Conservation (phyloP, 1,139 yeast genomes). For the Yamadazyma triangularis region DNA sequence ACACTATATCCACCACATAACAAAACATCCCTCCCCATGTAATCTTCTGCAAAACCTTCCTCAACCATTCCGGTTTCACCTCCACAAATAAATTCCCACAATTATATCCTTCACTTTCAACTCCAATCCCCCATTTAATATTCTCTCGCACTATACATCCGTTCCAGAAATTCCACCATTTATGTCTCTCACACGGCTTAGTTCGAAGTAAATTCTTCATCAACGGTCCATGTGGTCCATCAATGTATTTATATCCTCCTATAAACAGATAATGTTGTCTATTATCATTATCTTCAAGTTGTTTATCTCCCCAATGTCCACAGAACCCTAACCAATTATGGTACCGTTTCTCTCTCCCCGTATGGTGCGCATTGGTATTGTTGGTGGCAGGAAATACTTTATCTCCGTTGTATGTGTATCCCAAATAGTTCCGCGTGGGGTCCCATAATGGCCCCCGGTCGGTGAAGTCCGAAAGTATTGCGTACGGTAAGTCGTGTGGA, state of each 20-base stretch:
- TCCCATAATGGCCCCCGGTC: conserved; percentile 96
- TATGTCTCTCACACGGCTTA: conserved; percentile 75
- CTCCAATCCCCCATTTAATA: conserved; percentile 80
- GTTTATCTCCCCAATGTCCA: conserved; percentile 94
- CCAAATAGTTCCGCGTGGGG: conserved; percentile 75
- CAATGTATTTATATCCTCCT: conserved; percentile 84
- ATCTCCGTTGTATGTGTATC: conserved; percentile 70
- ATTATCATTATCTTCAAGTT: conserved; percentile 60
- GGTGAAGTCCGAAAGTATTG: conserved; percentile 85
- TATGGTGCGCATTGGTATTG: conserved; percentile 38
- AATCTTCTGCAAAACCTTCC: conserved; percentile 41
- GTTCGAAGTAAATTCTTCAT: conserved; percentile 65
- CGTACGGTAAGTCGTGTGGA: conserved; percentile 90
- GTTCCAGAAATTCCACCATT: conserved; percentile 80
- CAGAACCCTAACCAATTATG: conserved; percentile 74
- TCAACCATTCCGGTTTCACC: conserved; percentile 47
- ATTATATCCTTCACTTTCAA: conserved; percentile 75
- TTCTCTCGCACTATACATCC: conserved; percentile 76
- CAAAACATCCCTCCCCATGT: conserved; percentile 76
- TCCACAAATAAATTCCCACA: conserved; percentile 58
- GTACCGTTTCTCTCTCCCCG: conserved; percentile 56
- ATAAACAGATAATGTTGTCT: conserved; percentile 78
- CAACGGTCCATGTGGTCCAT: conserved; percentile 90
- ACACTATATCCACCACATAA: conserved; percentile 52
- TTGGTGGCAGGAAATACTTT: conserved; percentile 35